Percentiles rank a stretch among this genome's conserved stretches.
Conservation (phyloP, 2,329 filamentous ascomycete species). For the Fusarium buharicum region DNA sequence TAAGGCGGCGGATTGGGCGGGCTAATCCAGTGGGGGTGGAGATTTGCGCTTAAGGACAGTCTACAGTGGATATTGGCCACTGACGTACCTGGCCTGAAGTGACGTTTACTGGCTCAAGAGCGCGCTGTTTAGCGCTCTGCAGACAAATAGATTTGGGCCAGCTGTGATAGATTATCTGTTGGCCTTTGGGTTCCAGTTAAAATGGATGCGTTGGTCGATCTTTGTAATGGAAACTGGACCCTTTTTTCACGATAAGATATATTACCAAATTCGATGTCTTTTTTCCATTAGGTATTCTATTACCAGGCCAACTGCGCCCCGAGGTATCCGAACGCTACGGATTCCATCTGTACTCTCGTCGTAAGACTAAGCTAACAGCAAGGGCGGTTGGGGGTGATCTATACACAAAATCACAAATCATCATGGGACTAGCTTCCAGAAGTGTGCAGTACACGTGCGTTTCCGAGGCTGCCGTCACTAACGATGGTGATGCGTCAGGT, state of each 20-base stretch:
- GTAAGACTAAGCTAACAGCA: constrained; percentile 6
- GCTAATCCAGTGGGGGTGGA: constrained; percentile 34
- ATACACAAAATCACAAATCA: not conserved
- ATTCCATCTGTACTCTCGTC: not conserved
- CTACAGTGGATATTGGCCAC: constrained; percentile 29
- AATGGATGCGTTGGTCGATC: constrained; percentile 8
- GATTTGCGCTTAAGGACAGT: constrained; percentile 26
- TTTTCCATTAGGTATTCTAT: not conserved
- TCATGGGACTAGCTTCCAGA: not conserved
- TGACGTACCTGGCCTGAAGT: constrained; percentile 30
- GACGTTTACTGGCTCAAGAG: constrained; percentile 32
- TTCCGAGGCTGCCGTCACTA: constrained; percentile 15
- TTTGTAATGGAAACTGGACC: constrained; percentile 8
- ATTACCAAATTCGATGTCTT: not conserved
- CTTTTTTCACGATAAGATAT: constrained; percentile 3
- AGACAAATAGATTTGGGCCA: constrained; percentile 14
- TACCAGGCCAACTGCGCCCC: constrained; percentile 3
- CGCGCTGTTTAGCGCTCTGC: constrained; percentile 29
- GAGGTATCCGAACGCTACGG: constrained; percentile 24
- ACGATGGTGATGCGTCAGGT: not conserved
- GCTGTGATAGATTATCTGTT: not conserved
- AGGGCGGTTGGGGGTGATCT: constrained; percentile 6
- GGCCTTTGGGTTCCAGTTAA: constrained; percentile 7
- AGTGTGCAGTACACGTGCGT: constrained; percentile 25
- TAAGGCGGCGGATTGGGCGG: constrained; percentile 14